phyloP scores from a whole-genome alignment of 2,329 filamentous ascomycete species.

The Beauveria pseudobassiana region DNA sequence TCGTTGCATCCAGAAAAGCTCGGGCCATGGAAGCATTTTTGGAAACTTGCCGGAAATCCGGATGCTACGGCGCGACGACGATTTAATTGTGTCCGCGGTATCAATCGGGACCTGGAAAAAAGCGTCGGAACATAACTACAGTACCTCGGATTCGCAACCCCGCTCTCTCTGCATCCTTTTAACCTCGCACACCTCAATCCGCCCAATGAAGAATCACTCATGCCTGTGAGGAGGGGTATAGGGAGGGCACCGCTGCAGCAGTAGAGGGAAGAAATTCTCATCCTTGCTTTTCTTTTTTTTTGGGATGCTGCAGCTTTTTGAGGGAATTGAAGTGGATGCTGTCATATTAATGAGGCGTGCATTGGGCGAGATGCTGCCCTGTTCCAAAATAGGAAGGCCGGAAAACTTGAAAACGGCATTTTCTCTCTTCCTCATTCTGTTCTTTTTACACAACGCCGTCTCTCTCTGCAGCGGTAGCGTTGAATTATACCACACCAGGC shows the following conservation, averaged over 20 bases:
- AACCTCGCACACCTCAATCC: no score
- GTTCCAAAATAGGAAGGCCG: slow-evolving; percentile 1
- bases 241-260: background rate
- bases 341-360: background rate
- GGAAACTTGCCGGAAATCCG: background rate
- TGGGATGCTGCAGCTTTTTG: background rate
- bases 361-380: background rate
- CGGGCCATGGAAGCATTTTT: slow-evolving; percentile 9
- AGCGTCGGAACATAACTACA: background rate
- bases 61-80: background rate
- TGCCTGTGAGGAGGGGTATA: no score
- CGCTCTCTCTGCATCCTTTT: background rate
- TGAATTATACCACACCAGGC: background rate
- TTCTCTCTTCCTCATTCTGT: background rate
- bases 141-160: background rate
- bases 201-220: no score
- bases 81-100: background rate
- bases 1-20: slow-evolving; percentile 8
- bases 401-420: background rate
- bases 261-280: background rate
- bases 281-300: background rate
- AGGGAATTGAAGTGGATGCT: background rate
- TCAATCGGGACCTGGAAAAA: background rate
- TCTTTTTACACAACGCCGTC: no score
- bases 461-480: background rate